Base-by-base conservation (phyloP, 1,284 basidiomycete species). In the Chalciporus sp. region DNA sequence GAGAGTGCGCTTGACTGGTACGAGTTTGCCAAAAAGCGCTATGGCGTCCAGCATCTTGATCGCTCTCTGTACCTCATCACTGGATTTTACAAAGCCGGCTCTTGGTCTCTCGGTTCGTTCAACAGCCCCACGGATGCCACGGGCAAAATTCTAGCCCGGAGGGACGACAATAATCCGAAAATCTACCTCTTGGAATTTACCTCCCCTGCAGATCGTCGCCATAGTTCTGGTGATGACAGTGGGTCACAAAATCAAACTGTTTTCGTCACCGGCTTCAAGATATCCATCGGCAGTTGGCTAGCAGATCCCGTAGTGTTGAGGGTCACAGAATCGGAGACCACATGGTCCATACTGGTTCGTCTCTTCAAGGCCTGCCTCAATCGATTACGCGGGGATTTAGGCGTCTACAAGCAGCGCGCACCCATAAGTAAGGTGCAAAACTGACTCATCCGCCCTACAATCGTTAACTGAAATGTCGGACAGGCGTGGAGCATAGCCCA, bases 231-330 rank as follows among this genome's bases (percentile, higher is more conserved):
- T 12, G 31, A 5, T 11, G 31, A 42, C 41, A 43, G 23, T n/a
- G 48, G 48, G 28, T 26, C 5, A n/a, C 8, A 31, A 17, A 49
- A 42, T 28, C 48, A 49, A 27, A 49, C 48, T 33, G 41, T 49
- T 23, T 43, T 33, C 41, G 42, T 49, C 33, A 42, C 29, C 14
- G 48, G 48, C 7, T 42, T 49, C 41, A 49, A 42, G 23, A 49
- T 49, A 29, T 51, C 20, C 37, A 42, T 14, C 8, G 19, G 26
- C 4, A n/a, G 42, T 27, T 43, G 42, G 42, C 26, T 27, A 6
- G 26, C 23, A 16, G 42, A 43, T 43, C 42, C 42, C 42, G 27
- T 43, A 43, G 12, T 43, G 27, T 11, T 28, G 26, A 16, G 26
- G 42, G 26, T 43, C 11, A 43, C 42, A 28, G 26, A 43, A 43